phyloP scores from a whole-genome alignment of 352 stramenopile genomes.

The Phytopythium mirpurense region DNA sequence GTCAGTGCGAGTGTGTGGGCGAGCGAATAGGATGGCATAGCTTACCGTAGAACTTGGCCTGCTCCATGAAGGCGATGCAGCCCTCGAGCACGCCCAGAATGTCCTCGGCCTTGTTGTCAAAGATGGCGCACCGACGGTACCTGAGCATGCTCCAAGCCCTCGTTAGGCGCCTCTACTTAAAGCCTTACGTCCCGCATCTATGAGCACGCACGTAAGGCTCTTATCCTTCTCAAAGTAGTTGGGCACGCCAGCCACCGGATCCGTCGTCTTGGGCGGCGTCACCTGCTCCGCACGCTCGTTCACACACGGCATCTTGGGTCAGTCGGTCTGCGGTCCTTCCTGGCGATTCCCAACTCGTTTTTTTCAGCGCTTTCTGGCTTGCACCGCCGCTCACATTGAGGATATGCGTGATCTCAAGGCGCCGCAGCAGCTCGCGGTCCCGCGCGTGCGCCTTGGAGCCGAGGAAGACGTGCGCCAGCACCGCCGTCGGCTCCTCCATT shows the following conservation, averaged over 20 bases:
- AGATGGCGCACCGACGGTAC: slow-evolving; percentile 82
- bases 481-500: slow-evolving; percentile 31
- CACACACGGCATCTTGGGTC: background rate
- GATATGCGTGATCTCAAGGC: slow-evolving; percentile 73
- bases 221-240: slow-evolving; percentile 92
- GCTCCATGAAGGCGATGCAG: slow-evolving; percentile 88
- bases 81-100: slow-evolving; percentile 76
- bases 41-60: slow-evolving; percentile 88
- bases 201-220: slow-evolving; percentile 33
- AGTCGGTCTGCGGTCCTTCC: background rate
- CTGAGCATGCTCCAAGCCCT: slow-evolving; percentile 20
- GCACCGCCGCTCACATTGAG: slow-evolving; percentile 49
- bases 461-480: slow-evolving; percentile 73
- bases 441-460: slow-evolving; percentile 61
- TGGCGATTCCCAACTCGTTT: no score
- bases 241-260: slow-evolving; percentile 80
- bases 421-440: slow-evolving; percentile 49
- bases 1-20: slow-evolving; percentile 19
- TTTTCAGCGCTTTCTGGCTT: no score
- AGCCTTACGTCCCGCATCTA: no score
- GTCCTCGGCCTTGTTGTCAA: slow-evolving; percentile 90
- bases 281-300: slow-evolving; percentile 29
- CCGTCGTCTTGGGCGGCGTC: slow-evolving; percentile 67
- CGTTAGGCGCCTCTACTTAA: no score
- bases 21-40: background rate